A percentile compares a stretch with the other conserved stretches of the same genome.
Conservation (phyloP, 495 filamentous ascomycete genomes). For the Elasticomyces elasticus region DNA sequence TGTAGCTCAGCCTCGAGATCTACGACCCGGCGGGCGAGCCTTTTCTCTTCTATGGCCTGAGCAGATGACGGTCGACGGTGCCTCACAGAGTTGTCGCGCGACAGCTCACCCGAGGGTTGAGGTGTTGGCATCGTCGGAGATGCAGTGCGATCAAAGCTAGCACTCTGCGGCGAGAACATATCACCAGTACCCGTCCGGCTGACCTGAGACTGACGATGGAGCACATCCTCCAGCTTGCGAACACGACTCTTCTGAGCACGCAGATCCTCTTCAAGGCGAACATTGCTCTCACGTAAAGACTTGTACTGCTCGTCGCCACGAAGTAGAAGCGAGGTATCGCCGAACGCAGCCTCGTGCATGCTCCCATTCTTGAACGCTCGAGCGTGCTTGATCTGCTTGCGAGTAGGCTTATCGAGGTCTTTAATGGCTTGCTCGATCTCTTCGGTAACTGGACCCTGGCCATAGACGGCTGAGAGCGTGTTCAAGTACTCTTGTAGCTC, state of each 20-base stretch:
- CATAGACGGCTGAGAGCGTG: constrained; percentile 42
- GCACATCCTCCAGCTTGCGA: constrained; percentile 80
- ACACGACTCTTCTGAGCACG: constrained; percentile 86
- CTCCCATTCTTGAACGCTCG: constrained; percentile 96
- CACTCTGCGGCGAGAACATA: constrained; percentile 41
- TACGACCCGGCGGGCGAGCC: constrained; percentile 57
- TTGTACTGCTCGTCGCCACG: constrained; percentile 69
- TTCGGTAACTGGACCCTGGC: constrained; percentile 57
- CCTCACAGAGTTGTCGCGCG: constrained; percentile 53
- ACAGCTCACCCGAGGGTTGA: constrained; percentile 41
- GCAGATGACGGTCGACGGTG: constrained; percentile 57
- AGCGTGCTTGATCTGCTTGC: constrained; percentile 63
- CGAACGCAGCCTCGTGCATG: constrained; percentile 71
- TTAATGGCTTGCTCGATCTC: constrained; percentile 49
- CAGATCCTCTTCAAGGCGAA: constrained; percentile 66
- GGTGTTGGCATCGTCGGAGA: constrained; percentile 20
- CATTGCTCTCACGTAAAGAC: constrained; percentile 66
- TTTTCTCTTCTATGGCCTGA: constrained; percentile 55
- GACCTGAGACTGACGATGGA: constrained; percentile 74
- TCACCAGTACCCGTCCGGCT: constrained; percentile 60
- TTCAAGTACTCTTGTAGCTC: constrained; percentile 49
- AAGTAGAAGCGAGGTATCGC: constrained; percentile 68
- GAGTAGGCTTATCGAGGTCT: constrained; percentile 63
- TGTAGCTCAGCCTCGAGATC: constrained; percentile 70
- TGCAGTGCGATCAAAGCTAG: constrained; percentile 31